Base-by-base conservation (phyloP, 164 flowering plant genomes). In the Macadamia integrifolia region DNA sequence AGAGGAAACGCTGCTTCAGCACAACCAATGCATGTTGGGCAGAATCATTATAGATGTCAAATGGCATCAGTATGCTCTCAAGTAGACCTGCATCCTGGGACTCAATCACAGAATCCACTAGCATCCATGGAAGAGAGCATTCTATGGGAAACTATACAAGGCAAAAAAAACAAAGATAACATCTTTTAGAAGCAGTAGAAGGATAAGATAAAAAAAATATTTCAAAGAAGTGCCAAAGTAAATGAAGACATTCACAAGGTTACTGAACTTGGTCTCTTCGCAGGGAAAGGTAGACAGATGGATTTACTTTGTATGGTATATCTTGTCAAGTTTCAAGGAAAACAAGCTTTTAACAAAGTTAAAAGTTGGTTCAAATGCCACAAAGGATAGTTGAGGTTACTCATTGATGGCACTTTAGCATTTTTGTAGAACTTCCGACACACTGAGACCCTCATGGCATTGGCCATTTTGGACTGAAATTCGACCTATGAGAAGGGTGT, bases 101-200 rank as follows among this genome's bases (percentile, higher is more conserved):
- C 72, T 90, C 94, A 3, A 92, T 73, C 50, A 90, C 87, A 80
- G 89, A 82, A 71, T 95, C 93, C 68, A 88, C 91, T 76, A 95
- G 79, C 96, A 95, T 92, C 99, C 99, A 95, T 31, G 99, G 99
- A 83, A 95, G 97, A 81, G 99, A 95, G 77, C 99, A 95, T 78
- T 95, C 96, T 70, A 95, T 86, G 3, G 99, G 99, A 80, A 92
- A 95, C 99, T 95, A 84, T 67, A 77, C 9, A 73, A 7, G 30
- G 31, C 31, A 32, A 69, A 46, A 35, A 44, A 57, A 65, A 61
- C 43, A 35, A 35, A 55, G 35, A 55, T 55, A 28, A 69, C 53
- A 28, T 17, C 48, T 50, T 35, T 53, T 60, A 29, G 57, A 40
- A 29, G 10, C 30, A 66, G 29, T 1, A 43, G 15, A 49, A 64